These are phyloP conservation scores for Trametes punicea DNA, from an alignment of 768 basidiomycete genomes.

Conservation along the genomic window DNA sequence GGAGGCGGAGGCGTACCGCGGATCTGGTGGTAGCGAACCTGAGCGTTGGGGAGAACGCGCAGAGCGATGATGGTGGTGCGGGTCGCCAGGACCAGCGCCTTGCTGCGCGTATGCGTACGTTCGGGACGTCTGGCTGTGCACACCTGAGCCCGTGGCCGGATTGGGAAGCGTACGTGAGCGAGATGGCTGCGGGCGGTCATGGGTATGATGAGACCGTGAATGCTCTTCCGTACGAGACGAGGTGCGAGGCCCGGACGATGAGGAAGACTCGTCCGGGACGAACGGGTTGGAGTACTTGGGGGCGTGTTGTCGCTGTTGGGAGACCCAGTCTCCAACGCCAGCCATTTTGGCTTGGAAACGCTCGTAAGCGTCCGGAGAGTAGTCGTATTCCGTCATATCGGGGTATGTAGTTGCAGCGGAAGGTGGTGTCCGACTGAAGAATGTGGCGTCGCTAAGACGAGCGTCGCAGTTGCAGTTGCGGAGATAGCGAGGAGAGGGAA, in stretches of 20 bases:
- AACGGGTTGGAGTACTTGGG: constrained; percentile 25
- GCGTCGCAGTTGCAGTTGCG: constrained; percentile 9
- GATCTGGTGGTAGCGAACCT: constrained; percentile 5
- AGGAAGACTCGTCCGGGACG: constrained; percentile 12
- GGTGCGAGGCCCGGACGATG: constrained; percentile 11
- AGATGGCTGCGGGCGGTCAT: constrained; percentile 15
- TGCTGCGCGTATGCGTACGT: constrained; percentile 10
- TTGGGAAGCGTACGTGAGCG: constrained; percentile 17
- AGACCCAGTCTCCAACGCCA: constrained; percentile 30
- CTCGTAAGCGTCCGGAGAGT: constrained; percentile 32
- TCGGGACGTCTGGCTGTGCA: constrained; percentile 5
- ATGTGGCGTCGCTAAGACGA: constrained; percentile 6
- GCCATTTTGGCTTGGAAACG: constrained; percentile 27
- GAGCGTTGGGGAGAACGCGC: constrained; percentile 13
- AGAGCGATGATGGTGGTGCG: constrained; percentile 6
- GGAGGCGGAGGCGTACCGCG: constrained; percentile 11
- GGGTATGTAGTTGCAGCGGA: background rate
- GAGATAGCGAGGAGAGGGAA: constrained; percentile 2
- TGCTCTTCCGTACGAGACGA: constrained; percentile 6
- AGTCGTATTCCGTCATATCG: constrained; percentile 36
- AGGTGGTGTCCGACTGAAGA: constrained; percentile 4
- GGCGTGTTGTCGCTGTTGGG: constrained; percentile 19
- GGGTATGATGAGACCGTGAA: constrained; percentile 1
- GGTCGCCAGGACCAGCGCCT: background rate
- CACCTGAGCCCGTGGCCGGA: background rate